Evolutionary conservation across 2,329 filamentous ascomycete species (phyloP), one percentile per base, ranked within the genome.

Genomic region (Monosporascus sp.): DNA sequence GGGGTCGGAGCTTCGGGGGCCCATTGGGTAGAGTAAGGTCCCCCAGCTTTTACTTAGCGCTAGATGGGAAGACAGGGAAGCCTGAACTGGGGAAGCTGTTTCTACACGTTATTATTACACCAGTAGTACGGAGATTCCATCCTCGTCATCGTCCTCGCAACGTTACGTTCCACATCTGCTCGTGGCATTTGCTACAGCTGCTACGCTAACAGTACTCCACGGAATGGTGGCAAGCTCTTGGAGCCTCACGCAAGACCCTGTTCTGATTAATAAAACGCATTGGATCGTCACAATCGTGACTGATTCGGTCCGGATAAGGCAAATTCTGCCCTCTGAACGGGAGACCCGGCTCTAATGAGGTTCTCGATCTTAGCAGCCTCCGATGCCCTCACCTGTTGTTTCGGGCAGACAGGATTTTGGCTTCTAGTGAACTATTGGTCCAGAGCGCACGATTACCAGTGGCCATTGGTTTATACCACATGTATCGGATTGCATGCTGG

Each of bases 401-500:
- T 34, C 31, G 9, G 11, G 5, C 31, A 14, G 31, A 14, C 11
- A 43, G 4, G 9, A 20, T 9, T 43, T 24, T 3, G 22, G 22
- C n/a, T 43, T 43, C 16, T 20, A 4, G 40, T 43, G 17, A 43
- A 20, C 19, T 19, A 43, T 43, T 19, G 40, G 40, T 43, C n/a
- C 19, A 24, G 19, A 24, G 17, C 20, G 40, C 5, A 16, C 19
- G 8, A 20, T 14, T 14, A 16, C 19, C 40, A 43, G 5, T 59
- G 55, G 59, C 65, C 65, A 66, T 52, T 66, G 62, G 55, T 50
- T 58, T 54, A 40, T 52, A 52, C 62, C 64, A 66, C 65, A 66
- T 67, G 65, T 55, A 59, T 50, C 56, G 55, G 52, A 58, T 55
- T 43, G 2, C 19, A 9, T 43, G 40, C 61, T 60, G 64, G 56